Conservation (phyloP, 1,284 basidiomycete species). For the Fomitopsis palustris region DNA sequence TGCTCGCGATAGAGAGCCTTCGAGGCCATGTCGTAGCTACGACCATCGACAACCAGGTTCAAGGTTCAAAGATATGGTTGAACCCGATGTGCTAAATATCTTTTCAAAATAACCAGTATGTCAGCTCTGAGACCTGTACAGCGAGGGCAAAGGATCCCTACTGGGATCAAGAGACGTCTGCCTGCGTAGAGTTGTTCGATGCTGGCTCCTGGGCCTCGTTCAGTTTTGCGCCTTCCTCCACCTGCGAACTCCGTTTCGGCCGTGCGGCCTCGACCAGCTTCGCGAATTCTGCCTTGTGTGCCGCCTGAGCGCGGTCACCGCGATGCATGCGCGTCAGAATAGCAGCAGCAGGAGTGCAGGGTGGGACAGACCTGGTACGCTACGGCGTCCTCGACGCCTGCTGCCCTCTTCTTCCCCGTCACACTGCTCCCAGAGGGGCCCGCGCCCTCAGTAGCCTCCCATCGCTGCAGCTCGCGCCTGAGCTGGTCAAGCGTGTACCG, state of each 20-base stretch:
- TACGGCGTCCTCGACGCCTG: not conserved
- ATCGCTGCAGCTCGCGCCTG: slow-evolving; percentile 48
- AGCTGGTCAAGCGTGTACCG: slow-evolving; percentile 49
- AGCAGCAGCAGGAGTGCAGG: not conserved
- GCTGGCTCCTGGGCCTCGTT: not conserved
- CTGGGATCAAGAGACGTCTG: no score
- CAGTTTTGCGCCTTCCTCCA: not conserved
- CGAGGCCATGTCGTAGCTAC: no score
- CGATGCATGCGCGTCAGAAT: slow-evolving; percentile 1
- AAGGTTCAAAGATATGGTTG: no score
- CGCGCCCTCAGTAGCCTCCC: slow-evolving; percentile 45
- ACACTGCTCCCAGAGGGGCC: slow-evolving; percentile 16
- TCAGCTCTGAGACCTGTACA: no score
- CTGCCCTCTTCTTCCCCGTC: slow-evolving; percentile 33
- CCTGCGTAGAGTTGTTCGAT: not conserved
- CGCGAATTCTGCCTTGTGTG: slow-evolving; percentile 42
- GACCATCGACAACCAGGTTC: no score
- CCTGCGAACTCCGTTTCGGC: slow-evolving; percentile 18
- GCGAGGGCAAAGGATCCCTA: no score
- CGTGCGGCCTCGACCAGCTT: slow-evolving; percentile 39
- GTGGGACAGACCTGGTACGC: not conserved
- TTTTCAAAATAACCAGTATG: no score
- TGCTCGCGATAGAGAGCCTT: no score
- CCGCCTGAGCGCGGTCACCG: slow-evolving; percentile 34
- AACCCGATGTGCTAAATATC: no score